These are phyloP conservation scores for Paramecium biaurelia DNA, from an alignment of 73 alveolate species.

Conservation along the genomic window DNA sequence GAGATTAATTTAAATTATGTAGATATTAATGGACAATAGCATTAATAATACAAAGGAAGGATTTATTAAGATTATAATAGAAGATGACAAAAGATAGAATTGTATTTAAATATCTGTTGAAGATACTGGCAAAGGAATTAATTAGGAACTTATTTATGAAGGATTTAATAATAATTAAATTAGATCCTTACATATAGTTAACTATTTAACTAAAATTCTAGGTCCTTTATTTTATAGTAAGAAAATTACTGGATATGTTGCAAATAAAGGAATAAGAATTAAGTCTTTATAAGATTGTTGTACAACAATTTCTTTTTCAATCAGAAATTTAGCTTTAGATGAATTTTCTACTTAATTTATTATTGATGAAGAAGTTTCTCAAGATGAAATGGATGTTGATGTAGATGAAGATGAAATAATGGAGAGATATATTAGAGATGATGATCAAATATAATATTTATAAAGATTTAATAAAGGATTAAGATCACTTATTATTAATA, in stretches of 20 bases:
- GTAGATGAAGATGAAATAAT: not conserved
- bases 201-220: not conserved
- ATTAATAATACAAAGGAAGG: slow-evolving; percentile 40
- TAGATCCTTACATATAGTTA: not conserved
- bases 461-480: not conserved
- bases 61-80: not conserved
- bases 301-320: not conserved
- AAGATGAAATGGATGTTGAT: not conserved
- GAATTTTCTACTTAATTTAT: not conserved
- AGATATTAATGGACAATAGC: not conserved
- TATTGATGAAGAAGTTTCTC: not conserved
- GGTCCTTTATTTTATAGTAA: not conserved
- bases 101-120: not conserved
- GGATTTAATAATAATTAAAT: not conserved
- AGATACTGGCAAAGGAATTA: slow-evolving; percentile 16
- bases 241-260: not conserved
- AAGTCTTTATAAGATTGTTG: not conserved
- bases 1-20: not conserved
- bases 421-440: slow-evolving; percentile 13
- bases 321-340: slow-evolving; percentile 11
- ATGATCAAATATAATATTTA: not conserved
- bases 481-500: not conserved
- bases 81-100: not conserved
- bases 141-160: not conserved
- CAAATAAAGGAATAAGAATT: slow-evolving; percentile 19